phyloP scores from a whole-genome alignment of 306 rosid species.

The Senna siamea region DNA sequence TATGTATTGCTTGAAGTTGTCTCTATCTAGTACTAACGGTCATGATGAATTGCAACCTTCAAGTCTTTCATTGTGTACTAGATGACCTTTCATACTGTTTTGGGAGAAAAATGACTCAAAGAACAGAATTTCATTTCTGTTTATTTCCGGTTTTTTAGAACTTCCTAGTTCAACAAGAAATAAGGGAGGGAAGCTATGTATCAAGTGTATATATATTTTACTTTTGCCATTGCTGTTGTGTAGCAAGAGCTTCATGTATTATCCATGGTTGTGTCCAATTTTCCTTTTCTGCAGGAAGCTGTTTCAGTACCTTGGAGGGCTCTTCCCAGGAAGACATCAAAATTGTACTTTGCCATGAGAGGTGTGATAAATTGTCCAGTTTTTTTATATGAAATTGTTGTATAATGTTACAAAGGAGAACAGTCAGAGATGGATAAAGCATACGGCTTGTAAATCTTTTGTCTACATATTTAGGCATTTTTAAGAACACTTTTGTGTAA shows the following conservation, averaged over 20 bases:
- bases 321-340: constrained; percentile 69
- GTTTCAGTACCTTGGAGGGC: constrained; percentile 77
- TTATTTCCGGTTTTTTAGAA: neutral
- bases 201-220: neutral
- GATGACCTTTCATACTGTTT: neutral
- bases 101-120: neutral
- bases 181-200: neutral
- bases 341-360: constrained; percentile 87
- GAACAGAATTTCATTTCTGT: neutral
- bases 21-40: neutral
- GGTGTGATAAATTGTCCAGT: constrained; percentile 51
- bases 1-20: neutral
- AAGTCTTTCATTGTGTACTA: neutral
- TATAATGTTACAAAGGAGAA: neutral
- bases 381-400: neutral
- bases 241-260: constrained; percentile 3
- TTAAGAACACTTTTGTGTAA: neutral
- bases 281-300: constrained; percentile 63
- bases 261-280: neutral
- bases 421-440: neutral
- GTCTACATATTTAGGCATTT: neutral
- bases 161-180: neutral
- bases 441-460: neutral
- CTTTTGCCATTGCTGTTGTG: constrained; percentile 15
- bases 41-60: constrained; percentile 26